Conservation (phyloP, 495 filamentous ascomycete species). For the Aspergillus ostianus region DNA sequence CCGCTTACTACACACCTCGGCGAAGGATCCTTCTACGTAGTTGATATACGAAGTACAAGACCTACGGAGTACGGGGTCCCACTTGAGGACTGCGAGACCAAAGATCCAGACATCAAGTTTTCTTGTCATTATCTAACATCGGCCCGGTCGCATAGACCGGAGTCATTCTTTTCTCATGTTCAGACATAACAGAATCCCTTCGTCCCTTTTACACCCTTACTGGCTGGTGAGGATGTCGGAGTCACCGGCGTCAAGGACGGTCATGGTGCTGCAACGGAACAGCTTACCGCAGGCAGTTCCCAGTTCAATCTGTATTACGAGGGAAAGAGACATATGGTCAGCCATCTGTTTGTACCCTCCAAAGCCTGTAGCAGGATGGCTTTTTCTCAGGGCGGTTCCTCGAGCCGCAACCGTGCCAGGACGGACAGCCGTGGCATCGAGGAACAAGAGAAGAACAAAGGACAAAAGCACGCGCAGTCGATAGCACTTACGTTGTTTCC, state of each 20-base stretch:
- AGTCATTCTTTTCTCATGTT: constrained; percentile 12
- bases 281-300: constrained; percentile 93
- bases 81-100: neutral
- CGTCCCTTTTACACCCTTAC: constrained; percentile 20
- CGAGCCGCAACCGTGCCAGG: constrained; percentile 11
- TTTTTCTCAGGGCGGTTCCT: constrained; percentile 72
- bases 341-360: constrained; percentile 10
- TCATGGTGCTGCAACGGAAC: constrained; percentile 82
- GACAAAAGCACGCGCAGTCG: neutral
- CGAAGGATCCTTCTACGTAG: too few relatives aligned
- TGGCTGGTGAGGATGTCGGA: constrained; percentile 83
- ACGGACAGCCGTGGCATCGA: neutral
- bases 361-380: constrained; percentile 55
- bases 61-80: neutral
- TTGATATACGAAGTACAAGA: neutral
- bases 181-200: constrained; percentile 25
- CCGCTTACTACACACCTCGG: too few relatives aligned
- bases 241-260: constrained; percentile 95
- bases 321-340: constrained; percentile 23
- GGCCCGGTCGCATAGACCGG: constrained; percentile 9
- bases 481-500: constrained; percentile 89
- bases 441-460: neutral
- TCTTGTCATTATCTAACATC: constrained; percentile 29
- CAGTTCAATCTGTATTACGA: constrained; percentile 76
- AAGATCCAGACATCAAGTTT: neutral